phyloP scores from a whole-genome alignment of 2,329 filamentous ascomycete genomes.

The Helotiales sp. region DNA sequence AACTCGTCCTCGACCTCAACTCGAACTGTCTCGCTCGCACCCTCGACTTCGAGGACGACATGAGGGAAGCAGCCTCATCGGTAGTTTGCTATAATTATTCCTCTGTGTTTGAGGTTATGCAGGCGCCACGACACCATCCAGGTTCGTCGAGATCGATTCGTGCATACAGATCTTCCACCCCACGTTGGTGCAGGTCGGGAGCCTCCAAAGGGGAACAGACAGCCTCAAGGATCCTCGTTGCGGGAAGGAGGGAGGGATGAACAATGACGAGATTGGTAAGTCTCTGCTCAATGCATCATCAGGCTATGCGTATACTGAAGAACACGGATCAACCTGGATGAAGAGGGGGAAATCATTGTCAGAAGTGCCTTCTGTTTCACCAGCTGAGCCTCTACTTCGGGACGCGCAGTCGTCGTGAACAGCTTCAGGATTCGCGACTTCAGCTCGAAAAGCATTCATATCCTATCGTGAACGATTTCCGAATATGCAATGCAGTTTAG shows the following conservation, averaged over 20 bases:
- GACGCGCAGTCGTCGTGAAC: neutral
- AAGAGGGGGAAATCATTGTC: neutral
- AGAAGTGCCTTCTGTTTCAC: no score
- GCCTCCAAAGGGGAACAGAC: neutral
- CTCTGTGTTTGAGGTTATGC: slow-evolving; percentile 19
- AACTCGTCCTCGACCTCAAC: neutral
- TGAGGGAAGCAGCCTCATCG: neutral
- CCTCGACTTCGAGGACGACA: neutral
- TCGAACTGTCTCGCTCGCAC: neutral
- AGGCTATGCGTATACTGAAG: neutral
- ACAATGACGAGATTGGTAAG: slow-evolving; percentile 6
- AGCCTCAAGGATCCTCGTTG: slow-evolving; percentile 10
- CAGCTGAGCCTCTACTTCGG: neutral
- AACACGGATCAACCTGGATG: neutral
- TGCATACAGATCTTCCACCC: slow-evolving; percentile 10
- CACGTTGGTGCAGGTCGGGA: slow-evolving; percentile 1
- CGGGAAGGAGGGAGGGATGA: neutral
- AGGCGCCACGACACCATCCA: slow-evolving; percentile 8
- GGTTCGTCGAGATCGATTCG: slow-evolving; percentile 5
- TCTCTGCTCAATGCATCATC: neutral
- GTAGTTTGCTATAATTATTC: slow-evolving; percentile 2
- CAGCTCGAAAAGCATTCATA: neutral
- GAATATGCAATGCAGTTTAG: neutral
- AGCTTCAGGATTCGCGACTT: neutral
- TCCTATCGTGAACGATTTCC: neutral